Conservation (phyloP, 345 rosid genomes). For the Kandelia obovata region DNA sequence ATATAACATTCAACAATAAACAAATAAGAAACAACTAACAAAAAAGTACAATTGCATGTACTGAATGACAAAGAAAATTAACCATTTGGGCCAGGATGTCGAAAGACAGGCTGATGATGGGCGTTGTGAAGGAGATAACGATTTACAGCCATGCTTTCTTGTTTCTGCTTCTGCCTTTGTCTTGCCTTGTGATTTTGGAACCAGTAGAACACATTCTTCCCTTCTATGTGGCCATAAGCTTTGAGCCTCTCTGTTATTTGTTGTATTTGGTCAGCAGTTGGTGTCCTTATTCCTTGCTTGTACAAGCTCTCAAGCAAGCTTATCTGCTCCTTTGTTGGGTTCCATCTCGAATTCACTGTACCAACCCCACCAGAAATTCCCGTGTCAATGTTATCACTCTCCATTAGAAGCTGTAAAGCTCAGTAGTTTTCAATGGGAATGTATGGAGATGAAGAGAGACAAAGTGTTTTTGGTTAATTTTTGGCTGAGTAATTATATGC, state of each 20-base stretch:
- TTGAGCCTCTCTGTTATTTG: conserved; percentile 71
- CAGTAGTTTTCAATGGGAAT: neutral
- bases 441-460: neutral
- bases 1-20: neutral
- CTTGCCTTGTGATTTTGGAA: conserved; percentile 98
- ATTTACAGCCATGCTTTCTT: conserved; percentile 58
- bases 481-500: conserved; percentile 21
- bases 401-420: conserved; percentile 12
- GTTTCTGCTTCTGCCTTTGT: conserved; percentile 86
- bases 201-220: conserved; percentile 98
- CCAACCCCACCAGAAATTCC: conserved; percentile 21
- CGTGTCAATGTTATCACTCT: conserved; percentile 14
- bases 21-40: neutral
- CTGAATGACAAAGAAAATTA: neutral
- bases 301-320: conserved; percentile 64
- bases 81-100: conserved; percentile 56
- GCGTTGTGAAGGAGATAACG: conserved; percentile 43
- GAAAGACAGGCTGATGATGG: conserved; percentile 32
- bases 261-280: conserved; percentile 87
- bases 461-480: neutral
- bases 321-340: conserved; percentile 88
- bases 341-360: conserved; percentile 66
- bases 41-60: neutral
- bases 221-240: conserved; percentile 81
- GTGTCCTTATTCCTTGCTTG: conserved; percentile 76